Conservation (phyloP, 192 early-diverging fungal species). For the Linnemannia exigua region DNA sequence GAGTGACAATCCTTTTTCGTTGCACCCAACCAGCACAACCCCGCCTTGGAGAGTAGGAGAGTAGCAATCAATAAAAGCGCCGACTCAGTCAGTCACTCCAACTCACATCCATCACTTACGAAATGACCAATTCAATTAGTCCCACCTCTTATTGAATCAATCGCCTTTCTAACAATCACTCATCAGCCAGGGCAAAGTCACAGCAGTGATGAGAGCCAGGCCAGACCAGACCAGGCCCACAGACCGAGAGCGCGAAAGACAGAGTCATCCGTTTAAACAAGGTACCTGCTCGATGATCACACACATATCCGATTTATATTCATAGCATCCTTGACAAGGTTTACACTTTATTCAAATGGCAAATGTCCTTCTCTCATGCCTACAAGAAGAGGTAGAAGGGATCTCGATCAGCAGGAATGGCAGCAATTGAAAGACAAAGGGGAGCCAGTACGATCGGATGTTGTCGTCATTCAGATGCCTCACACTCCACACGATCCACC, state of each 20-base stretch:
- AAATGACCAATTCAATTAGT: background rate
- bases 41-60: background rate
- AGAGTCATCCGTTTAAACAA: background rate
- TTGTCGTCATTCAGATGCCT: background rate
- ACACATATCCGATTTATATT: no score
- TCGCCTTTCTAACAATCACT: background rate
- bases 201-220: background rate
- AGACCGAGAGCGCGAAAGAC: background rate
- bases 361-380: background rate
- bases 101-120: background rate
- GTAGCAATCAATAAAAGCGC: background rate
- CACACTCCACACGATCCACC: background rate
- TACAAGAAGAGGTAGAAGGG: background rate
- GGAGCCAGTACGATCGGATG: background rate
- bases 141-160: background rate
- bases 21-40: background rate
- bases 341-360: conserved; percentile 9
- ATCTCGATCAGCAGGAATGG: background rate
- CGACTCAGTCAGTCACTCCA: background rate
- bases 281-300: background rate
- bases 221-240: background rate
- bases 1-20: background rate
- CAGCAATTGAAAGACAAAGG: background rate
- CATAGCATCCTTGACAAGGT: background rate
- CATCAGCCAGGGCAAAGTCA: background rate